Conservation (phyloP, 805 yeast genomes). For the Candida insectorum region DNA sequence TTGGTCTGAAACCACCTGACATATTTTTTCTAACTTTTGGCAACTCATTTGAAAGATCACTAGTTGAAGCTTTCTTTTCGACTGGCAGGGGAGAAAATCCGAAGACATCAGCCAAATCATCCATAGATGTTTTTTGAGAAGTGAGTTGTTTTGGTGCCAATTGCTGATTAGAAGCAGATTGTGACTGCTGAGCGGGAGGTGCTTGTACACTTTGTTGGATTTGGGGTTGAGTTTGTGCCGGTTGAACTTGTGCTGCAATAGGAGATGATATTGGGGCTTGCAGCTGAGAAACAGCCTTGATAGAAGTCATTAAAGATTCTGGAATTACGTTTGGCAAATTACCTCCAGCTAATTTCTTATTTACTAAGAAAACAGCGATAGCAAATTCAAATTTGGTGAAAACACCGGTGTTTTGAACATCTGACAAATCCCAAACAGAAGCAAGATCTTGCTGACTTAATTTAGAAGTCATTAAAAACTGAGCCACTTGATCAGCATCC, state of each 20-base stretch:
- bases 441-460: conserved; percentile 84
- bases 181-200: neutral
- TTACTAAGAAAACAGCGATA: conserved; percentile 90
- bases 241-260: neutral
- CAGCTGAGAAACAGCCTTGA: conserved; percentile 14
- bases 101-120: conserved; percentile 58
- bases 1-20: conserved; percentile 63
- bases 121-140: conserved; percentile 52
- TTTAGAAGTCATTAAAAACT: conserved; percentile 83
- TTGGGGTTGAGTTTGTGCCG: conserved; percentile 1
- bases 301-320: conserved; percentile 46
- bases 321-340: conserved; percentile 80
- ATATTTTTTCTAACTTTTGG: conserved; percentile 32
- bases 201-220: neutral
- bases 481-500: conserved; percentile 79
- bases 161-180: neutral
- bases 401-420: conserved; percentile 78
- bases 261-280: neutral
- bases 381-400: conserved; percentile 83
- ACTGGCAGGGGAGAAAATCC: conserved; percentile 17
- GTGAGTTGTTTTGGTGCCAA: conserved; percentile 4
- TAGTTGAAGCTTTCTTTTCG: conserved; percentile 23
- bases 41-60: conserved; percentile 29
- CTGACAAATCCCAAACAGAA: conserved; percentile 91
- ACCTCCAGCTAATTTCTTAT: conserved; percentile 74